Evolutionary conservation across 768 basidiomycete species (phyloP), one percentile per base, ranked within the genome.

Genomic region (Boletus rubropictus): DNA sequence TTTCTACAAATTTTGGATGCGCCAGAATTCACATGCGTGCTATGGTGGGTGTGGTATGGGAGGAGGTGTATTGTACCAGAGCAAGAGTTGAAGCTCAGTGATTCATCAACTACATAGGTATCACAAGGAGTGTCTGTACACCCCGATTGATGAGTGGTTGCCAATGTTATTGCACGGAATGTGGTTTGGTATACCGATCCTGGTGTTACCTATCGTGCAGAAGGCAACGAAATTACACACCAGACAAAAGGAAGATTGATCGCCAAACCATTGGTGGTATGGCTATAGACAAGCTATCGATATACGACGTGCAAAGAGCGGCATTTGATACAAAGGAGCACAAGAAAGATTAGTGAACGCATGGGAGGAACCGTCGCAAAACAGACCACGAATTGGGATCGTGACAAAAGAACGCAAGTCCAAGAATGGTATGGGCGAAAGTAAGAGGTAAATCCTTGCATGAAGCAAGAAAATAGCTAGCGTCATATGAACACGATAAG

Each of bases 401-500:
- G 32, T 7, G 42, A 18, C 34, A 49, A 51, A 57, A 15, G 36
- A 32, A 39, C 21, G 46, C 46, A 35, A 18, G 40, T 44, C 49
- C 44, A 50, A 59, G 42, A 64, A 47, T 20, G 17, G 10, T 21
- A 38, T 38, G 27, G 9, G n/a, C 27, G 31, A 46, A 58, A 41
- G 40, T 40, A 58, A 51, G 39, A 32, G 33, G 29, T n/a, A 21
- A 28, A 49, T 22, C 34, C 39, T 38, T 18, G 42, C 3, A 42
- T 14, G 31, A 51, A 45, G 38, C 40, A 56, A 49, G 39, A 40
- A 45, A 41, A 39, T 51, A 44, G 39, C 50, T 42, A 36, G 42
- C 20, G 11, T 25, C 36, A 52, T 59, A 63, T 66, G 59, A 52
- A 63, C 62, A 64, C 1, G 46, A 63, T 63, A 63, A 66, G 49